Percentiles rank a stretch among this genome's conserved stretches.
These are phyloP conservation scores for Begonia loranthoides DNA, from an alignment of 306 rosid species.

Conservation along the genomic window DNA sequence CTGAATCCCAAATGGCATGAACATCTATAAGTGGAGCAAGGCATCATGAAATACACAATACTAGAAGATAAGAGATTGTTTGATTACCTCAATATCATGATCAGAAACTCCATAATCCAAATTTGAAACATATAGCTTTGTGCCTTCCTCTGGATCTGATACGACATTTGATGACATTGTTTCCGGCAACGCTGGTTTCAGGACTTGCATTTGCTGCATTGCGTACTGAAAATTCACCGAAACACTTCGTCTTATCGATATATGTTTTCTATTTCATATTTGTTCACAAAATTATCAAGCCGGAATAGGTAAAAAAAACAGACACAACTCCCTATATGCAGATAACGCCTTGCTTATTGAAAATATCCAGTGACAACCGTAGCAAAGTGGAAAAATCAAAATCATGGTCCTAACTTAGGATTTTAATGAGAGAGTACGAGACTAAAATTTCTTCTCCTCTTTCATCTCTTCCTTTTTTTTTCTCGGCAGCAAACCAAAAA, in stretches of 20 bases:
- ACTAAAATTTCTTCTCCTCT: not conserved
- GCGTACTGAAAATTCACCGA: not conserved
- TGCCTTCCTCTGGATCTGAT: slow-evolving; percentile 5
- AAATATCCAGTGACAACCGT: no score
- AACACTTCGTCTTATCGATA: not conserved
- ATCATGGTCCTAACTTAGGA: no score
- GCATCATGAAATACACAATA: no score
- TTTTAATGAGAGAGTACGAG: not conserved
- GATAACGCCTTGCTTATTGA: no score
- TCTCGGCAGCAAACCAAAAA: slow-evolving; percentile 4
- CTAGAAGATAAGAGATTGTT: no score
- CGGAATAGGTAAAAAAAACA: not conserved
- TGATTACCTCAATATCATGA: slow-evolving; percentile 19
- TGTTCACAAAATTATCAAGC: not conserved
- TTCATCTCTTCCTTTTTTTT: not conserved
- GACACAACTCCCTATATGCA: not conserved
- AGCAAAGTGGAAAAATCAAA: no score
- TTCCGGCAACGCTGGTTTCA: slow-evolving; percentile 1
- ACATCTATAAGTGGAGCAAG: not conserved
- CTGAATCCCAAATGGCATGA: not conserved
- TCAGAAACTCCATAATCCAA: slow-evolving; percentile 24
- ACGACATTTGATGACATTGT: not conserved
- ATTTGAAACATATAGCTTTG: slow-evolving; percentile 27
- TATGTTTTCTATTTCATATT: no score
- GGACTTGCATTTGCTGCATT: slow-evolving; percentile 6